These are phyloP conservation scores for Vinca major DNA, from an alignment of 305 asterid genomes.

Conservation along the genomic window DNA sequence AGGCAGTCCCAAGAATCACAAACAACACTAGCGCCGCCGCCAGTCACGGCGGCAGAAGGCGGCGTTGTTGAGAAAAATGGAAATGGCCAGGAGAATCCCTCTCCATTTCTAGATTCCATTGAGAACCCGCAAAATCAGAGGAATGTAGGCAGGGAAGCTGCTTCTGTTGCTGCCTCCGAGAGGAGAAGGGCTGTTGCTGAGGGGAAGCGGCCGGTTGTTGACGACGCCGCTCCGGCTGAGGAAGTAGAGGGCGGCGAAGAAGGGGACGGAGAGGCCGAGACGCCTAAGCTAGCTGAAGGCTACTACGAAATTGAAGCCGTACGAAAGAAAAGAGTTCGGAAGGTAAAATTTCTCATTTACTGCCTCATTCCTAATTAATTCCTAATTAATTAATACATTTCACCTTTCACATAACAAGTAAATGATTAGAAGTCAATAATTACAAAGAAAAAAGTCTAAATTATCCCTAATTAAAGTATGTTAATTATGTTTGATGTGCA, in stretches of 20 bases:
- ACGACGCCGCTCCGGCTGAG: slow-evolving; percentile 9
- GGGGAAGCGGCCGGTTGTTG: slow-evolving; percentile 12
- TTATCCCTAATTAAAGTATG: no score
- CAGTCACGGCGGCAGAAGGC: slow-evolving; percentile 9
- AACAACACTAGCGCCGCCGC: slow-evolving; percentile 7
- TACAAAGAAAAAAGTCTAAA: no score
- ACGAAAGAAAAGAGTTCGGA: slow-evolving; percentile 59
- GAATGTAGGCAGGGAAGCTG: background rate
- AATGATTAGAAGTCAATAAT: no score
- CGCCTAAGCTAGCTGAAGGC: slow-evolving; percentile 75
- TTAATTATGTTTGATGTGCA: no score
- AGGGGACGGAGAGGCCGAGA: slow-evolving; percentile 34
- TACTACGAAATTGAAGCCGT: slow-evolving; percentile 74
- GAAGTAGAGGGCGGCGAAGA: slow-evolving; percentile 34
- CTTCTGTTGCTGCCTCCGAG: background rate
- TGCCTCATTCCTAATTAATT: no score
- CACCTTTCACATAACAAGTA: no score
- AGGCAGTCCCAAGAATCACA: slow-evolving; percentile 19
- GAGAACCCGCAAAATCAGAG: slow-evolving; percentile 7
- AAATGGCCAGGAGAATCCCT: background rate
- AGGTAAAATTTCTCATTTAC: slow-evolving; percentile 23
- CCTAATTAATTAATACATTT: no score
- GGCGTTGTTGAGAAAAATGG: background rate
- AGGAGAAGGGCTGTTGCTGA: background rate
- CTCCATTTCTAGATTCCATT: slow-evolving; percentile 1